These are phyloP conservation scores for Bryopsis sp. DNA, from an alignment of 139 green algal genomes.

Conservation along the genomic window DNA sequence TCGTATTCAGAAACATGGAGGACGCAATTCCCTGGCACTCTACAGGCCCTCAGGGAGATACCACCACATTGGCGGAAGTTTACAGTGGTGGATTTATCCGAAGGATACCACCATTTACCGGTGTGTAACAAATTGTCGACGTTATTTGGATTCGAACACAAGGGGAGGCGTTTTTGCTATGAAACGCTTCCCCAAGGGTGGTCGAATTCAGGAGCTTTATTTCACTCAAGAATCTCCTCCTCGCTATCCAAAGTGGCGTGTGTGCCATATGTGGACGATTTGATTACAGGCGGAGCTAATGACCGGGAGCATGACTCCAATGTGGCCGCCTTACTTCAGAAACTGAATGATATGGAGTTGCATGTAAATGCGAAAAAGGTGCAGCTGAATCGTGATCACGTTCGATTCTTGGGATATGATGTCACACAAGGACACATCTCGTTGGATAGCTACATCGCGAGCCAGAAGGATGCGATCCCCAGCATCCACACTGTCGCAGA, in stretches of 20 bases:
- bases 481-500: neutral
- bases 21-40: no score
- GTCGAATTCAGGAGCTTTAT: neutral
- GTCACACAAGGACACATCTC: neutral
- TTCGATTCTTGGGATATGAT: constrained; percentile 13
- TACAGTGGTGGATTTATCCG: no score
- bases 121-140: no score
- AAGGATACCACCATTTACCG: no score
- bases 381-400: neutral
- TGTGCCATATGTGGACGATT: constrained; percentile 10
- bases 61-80: no score
- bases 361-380: constrained; percentile 6
- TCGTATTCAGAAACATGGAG: no score
- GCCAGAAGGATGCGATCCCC: neutral
- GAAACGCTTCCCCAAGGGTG: constrained; percentile 2
- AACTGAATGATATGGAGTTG: neutral
- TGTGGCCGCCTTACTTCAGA: neutral
- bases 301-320: neutral
- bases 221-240: neutral
- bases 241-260: no score
- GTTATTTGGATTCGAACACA: no score
- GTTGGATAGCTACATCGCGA: neutral
- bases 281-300: neutral
- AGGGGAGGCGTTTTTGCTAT: no score
- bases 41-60: no score